A percentile compares a stretch with the other conserved stretches of the same genome.
Evolutionary conservation across 371 early-diverging fungal species (phyloP).

Genomic region (Conidiobolus incongruus): DNA sequence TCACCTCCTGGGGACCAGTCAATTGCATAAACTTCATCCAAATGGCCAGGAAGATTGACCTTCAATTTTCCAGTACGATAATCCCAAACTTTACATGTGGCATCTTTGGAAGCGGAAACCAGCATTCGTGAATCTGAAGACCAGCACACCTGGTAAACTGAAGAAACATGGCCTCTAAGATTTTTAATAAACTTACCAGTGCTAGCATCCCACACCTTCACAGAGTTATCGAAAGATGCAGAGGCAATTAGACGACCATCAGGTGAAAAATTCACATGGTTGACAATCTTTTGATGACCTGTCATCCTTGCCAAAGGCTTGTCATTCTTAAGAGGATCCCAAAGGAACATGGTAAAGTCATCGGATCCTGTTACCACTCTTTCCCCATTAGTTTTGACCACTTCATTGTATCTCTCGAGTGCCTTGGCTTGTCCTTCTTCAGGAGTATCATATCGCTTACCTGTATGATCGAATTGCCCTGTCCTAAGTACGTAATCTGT

Average conservation of each 20-base stretch:
- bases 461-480: slow-evolving; percentile 75
- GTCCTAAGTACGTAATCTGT: slow-evolving; percentile 78
- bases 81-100: slow-evolving; percentile 87
- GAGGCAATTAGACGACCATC: slow-evolving; percentile 82
- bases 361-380: slow-evolving; percentile 83
- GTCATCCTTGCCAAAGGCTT: slow-evolving; percentile 78
- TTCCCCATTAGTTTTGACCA: slow-evolving; percentile 22
- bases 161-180: slow-evolving; percentile 80
- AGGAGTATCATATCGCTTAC: slow-evolving; percentile 23
- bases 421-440: slow-evolving; percentile 50
- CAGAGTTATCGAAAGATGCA: slow-evolving; percentile 94
- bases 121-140: slow-evolving; percentile 80
- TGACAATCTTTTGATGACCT: slow-evolving; percentile 88
- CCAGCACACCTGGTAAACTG: slow-evolving; percentile 87
- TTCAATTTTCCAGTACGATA: slow-evolving; percentile 65
- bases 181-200: slow-evolving; percentile 85
- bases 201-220: slow-evolving; percentile 90
- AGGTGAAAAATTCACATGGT: slow-evolving; percentile 81
- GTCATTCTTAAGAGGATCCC: slow-evolving; percentile 66
- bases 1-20: slow-evolving; percentile 91
- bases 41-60: slow-evolving; percentile 85
- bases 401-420: slow-evolving; percentile 48
- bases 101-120: slow-evolving; percentile 77
- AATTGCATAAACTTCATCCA: slow-evolving; percentile 87
- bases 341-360: slow-evolving; percentile 90